Evolutionary conservation across 2,329 filamentous ascomycete species (phyloP).

Genomic region (Aspergillus neoniger): DNA sequence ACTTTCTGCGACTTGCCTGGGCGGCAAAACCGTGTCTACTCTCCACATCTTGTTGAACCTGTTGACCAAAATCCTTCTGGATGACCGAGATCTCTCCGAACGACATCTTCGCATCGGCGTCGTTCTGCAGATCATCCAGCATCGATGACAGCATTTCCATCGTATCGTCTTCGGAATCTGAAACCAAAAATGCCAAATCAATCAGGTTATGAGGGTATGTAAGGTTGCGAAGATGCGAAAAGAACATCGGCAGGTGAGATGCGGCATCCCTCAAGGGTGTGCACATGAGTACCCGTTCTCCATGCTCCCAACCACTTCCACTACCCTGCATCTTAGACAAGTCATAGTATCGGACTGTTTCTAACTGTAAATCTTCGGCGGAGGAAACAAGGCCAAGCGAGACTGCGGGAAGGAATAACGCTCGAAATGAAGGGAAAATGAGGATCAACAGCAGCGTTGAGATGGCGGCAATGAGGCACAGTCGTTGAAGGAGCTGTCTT

Average conservation of each 20-base stretch:
- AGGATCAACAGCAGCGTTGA: constrained; percentile 66
- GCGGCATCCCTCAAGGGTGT: constrained; percentile 92
- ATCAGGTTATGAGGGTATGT: constrained; percentile 97
- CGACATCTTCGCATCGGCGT: constrained; percentile 74
- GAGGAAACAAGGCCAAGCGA: constrained; percentile 71
- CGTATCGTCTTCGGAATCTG: constrained; percentile 93
- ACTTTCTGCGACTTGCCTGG: constrained; percentile 87
- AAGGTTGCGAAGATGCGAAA: constrained; percentile 92
- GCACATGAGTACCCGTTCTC: constrained; percentile 92
- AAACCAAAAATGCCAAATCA: constrained; percentile 93
- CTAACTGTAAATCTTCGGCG: constrained; percentile 73
- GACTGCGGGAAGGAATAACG: constrained; percentile 61
- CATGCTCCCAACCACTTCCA: constrained; percentile 90
- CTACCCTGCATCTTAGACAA: constrained; percentile 88
- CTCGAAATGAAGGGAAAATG: constrained; percentile 73
- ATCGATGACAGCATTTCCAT: constrained; percentile 72
- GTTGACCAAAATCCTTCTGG: constrained; percentile 98
- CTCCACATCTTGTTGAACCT: constrained; percentile 96
- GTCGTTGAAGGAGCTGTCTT: constrained; percentile 69
- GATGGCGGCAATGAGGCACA: constrained; percentile 59
- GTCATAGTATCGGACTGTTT: constrained; percentile 97
- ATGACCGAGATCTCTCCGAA: constrained; percentile 98
- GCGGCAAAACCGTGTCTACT: constrained; percentile 96
- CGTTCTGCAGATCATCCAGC: constrained; percentile 75
- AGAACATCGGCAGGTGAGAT: constrained; percentile 94